A percentile compares a stretch with the other conserved stretches of the same genome.
phyloP scores from a whole-genome alignment of 23 red algal species.

The Rhodosorus marinus region DNA sequence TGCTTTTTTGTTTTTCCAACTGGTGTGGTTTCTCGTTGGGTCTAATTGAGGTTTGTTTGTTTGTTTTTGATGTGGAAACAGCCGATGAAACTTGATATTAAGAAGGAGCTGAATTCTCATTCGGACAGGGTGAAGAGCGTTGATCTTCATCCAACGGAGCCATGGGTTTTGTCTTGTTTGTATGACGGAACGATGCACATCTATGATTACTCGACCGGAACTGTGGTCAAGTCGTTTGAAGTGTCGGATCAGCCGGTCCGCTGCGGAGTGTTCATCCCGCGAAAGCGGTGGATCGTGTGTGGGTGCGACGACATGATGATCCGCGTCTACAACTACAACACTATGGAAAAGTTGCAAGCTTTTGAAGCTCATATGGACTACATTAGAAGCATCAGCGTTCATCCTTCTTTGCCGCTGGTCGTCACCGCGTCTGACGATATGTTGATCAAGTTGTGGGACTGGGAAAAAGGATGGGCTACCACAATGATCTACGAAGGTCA shows the following conservation, averaged over 20 bases:
- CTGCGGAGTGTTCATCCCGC: slow-evolving; percentile 51
- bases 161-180: slow-evolving; percentile 84
- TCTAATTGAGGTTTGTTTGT: too few relatives aligned
- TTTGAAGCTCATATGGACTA: slow-evolving; percentile 96
- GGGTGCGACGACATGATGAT: slow-evolving; percentile 87
- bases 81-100: slow-evolving; percentile 74
- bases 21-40: too few relatives aligned
- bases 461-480: slow-evolving; percentile 87
- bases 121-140: slow-evolving; percentile 97
- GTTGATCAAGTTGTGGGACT: slow-evolving; percentile 96
- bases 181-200: slow-evolving; percentile 85
- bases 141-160: slow-evolving; percentile 91
- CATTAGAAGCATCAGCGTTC: slow-evolving; percentile 70
- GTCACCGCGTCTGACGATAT: slow-evolving; percentile 92
- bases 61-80: not conserved
- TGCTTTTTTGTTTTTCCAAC: too few relatives aligned
- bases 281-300: slow-evolving; percentile 92
- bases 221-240: slow-evolving; percentile 79
- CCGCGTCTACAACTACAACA: slow-evolving; percentile 98
- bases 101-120: slow-evolving; percentile 46
- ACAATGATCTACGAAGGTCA: slow-evolving; percentile 87
- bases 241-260: slow-evolving; percentile 92
- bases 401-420: slow-evolving; percentile 74
- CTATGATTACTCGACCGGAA: slow-evolving; percentile 57
- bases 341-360: slow-evolving; percentile 87